Percentiles rank a stretch among this genome's conserved stretches.
These are phyloP conservation scores for Smittium mucronatum DNA, from an alignment of 371 early-diverging fungal species.

Conservation along the genomic window DNA sequence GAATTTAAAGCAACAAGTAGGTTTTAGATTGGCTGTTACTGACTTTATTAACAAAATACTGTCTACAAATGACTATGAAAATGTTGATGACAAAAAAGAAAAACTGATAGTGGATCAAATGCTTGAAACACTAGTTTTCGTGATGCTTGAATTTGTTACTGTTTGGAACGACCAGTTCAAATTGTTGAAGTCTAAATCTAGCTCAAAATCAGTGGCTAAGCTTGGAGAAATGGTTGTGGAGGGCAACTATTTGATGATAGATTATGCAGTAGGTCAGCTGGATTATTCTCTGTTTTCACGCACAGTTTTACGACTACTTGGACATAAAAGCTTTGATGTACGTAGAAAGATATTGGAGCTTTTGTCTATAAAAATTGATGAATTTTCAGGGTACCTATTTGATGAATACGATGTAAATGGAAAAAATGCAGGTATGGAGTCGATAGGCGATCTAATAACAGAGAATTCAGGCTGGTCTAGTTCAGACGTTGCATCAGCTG, in stretches of 20 bases:
- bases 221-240: not conserved
- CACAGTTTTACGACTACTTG: constrained; percentile 50
- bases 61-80: constrained; percentile 32
- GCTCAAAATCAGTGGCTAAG: not conserved
- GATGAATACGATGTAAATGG: constrained; percentile 9
- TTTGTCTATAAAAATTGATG: constrained; percentile 50
- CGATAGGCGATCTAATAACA: not conserved
- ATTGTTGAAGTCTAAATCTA: not conserved
- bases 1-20: constrained; percentile 52
- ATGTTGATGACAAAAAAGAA: constrained; percentile 42
- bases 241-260: constrained; percentile 29
- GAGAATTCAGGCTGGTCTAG: not conserved
- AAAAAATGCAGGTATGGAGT: not conserved
- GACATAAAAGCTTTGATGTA: constrained; percentile 49
- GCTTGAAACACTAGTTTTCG: not conserved
- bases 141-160: constrained; percentile 1
- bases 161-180: not conserved
- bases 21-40: constrained; percentile 58
- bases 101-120: not conserved
- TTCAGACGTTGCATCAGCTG: not conserved
- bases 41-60: constrained; percentile 53
- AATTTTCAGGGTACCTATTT: constrained; percentile 19
- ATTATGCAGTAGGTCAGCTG: constrained; percentile 59
- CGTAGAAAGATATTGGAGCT: constrained; percentile 70
- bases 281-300: constrained; percentile 56